phyloP scores from a whole-genome alignment of 441 rosid genomes.

The Bruguiera hainesii region DNA sequence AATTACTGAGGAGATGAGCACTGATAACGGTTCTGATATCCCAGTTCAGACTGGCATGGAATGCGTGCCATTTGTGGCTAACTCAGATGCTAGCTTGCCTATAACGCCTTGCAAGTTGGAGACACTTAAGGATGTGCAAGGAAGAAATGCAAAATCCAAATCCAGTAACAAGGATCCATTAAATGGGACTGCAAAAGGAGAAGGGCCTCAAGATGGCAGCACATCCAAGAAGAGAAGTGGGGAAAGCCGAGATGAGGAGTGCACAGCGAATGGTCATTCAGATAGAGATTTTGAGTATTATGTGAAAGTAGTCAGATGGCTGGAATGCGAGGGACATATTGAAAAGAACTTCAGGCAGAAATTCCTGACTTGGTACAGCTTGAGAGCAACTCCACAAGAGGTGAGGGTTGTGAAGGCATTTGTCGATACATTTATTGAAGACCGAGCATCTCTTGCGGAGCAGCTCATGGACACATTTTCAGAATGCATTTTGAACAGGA shows the following conservation, averaged over 20 bases:
- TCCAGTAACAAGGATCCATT: conserved; percentile 46
- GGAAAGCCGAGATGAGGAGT: conserved; percentile 47
- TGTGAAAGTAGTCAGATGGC: conserved; percentile 71
- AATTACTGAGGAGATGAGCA: conserved; percentile 38
- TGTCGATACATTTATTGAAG: conserved; percentile 65
- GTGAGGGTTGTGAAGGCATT: conserved; percentile 74
- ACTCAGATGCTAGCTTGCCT: conserved; percentile 54
- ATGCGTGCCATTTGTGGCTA: conserved; percentile 38
- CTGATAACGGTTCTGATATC: conserved; percentile 36
- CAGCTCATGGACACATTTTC: conserved; percentile 92
- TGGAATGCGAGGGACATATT: conserved; percentile 80
- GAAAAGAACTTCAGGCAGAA: conserved; percentile 90
- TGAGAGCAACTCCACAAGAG: conserved; percentile 78
- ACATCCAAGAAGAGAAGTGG: conserved; percentile 49
- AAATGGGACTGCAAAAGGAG: conserved; percentile 39
- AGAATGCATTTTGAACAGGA: conserved; percentile 54
- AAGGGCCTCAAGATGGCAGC: conserved; percentile 59
- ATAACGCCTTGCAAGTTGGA: conserved; percentile 84
- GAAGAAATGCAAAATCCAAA: conserved; percentile 44
- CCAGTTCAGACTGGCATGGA: conserved; percentile 41
- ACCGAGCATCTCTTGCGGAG: conserved; percentile 78
- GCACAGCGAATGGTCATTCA: conserved; percentile 23
- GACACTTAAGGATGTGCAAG: conserved; percentile 47
- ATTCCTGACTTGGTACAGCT: conserved; percentile 94
- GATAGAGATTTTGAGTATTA: conserved; percentile 69